Percentiles rank a stretch among this genome's conserved stretches.
These are phyloP conservation scores for Backusella mclennaniae DNA, from an alignment of 192 early-diverging fungal genomes.

Conservation along the genomic window DNA sequence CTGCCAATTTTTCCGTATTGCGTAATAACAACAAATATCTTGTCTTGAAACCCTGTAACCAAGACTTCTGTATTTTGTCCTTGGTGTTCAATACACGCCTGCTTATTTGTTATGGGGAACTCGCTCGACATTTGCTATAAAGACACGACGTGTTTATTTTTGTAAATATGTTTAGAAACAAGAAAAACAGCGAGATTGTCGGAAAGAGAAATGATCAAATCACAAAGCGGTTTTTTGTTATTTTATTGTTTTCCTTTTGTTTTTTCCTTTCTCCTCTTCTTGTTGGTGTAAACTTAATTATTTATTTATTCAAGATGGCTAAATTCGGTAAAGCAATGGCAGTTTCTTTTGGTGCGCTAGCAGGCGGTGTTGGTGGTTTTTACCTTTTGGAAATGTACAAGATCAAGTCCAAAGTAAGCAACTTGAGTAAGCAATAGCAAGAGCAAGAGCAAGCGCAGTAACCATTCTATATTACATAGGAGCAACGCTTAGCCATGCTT, in stretches of 20 bases:
- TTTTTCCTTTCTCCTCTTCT: neutral
- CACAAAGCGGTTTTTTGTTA: neutral
- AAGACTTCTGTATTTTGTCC: constrained; percentile 50
- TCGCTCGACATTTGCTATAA: constrained; percentile 8
- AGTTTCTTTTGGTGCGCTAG: constrained; percentile 35
- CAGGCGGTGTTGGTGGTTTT: constrained; percentile 40
- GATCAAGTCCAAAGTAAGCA: constrained; percentile 33
- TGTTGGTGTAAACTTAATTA: neutral
- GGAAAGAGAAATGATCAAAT: neutral
- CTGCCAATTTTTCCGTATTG: constrained; percentile 57
- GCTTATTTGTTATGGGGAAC: constrained; percentile 48
- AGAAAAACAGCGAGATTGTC: neutral
- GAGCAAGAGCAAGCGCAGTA: neutral
- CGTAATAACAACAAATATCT: constrained; percentile 50
- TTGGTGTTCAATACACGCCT: constrained; percentile 41
- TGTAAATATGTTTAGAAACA: neutral
- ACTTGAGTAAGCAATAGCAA: neutral
- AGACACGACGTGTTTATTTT: neutral
- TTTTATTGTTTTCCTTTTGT: neutral
- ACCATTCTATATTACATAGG: constrained; percentile 5
- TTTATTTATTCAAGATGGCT: constrained; percentile 15
- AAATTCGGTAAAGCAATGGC: constrained; percentile 27
- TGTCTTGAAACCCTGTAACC: constrained; percentile 47
- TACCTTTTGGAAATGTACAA: constrained; percentile 38
- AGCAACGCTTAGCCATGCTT: constrained; percentile 27